phyloP scores from a whole-genome alignment of 2,329 filamentous ascomycete species.

The Xylariaceae sp. region DNA sequence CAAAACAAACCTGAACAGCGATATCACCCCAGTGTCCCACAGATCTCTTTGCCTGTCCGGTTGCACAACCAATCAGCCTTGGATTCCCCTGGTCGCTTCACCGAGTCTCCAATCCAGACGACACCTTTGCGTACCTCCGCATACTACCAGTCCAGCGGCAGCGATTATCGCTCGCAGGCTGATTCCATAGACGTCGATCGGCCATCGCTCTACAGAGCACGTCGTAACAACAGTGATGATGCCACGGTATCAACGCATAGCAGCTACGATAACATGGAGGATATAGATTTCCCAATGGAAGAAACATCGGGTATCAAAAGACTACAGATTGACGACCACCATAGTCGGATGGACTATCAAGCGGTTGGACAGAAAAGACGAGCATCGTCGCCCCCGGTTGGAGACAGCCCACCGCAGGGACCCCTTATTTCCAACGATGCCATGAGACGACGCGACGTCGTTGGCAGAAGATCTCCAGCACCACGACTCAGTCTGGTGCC shows the following conservation, averaged over 20 bases:
- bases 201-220: slow-evolving; percentile 42
- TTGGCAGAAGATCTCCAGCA: slow-evolving; percentile 48
- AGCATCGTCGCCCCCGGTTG: slow-evolving; percentile 49
- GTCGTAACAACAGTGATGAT: slow-evolving; percentile 51
- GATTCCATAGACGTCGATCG: slow-evolving; percentile 44
- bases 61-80: slow-evolving; percentile 39
- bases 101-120: slow-evolving; percentile 44
- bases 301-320: slow-evolving; percentile 37
- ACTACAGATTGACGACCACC: slow-evolving; percentile 44
- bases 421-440: slow-evolving; percentile 40
- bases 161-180: slow-evolving; percentile 41
- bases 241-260: slow-evolving; percentile 40
- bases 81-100: slow-evolving; percentile 41
- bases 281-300: slow-evolving; percentile 43
- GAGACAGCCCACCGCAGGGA: slow-evolving; percentile 40
- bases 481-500: slow-evolving; percentile 45
- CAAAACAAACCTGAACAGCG: slow-evolving; percentile 36
- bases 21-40: slow-evolving; percentile 32
- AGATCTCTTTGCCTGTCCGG: slow-evolving; percentile 44
- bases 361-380: slow-evolving; percentile 49
- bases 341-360: slow-evolving; percentile 34
- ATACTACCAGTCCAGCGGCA: slow-evolving; percentile 36
- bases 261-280: slow-evolving; percentile 47
- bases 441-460: slow-evolving; percentile 44
- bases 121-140: slow-evolving; percentile 42